Conservation (phyloP, 2,329 filamentous ascomycete genomes). For the Trichocomaceae sp. region DNA sequence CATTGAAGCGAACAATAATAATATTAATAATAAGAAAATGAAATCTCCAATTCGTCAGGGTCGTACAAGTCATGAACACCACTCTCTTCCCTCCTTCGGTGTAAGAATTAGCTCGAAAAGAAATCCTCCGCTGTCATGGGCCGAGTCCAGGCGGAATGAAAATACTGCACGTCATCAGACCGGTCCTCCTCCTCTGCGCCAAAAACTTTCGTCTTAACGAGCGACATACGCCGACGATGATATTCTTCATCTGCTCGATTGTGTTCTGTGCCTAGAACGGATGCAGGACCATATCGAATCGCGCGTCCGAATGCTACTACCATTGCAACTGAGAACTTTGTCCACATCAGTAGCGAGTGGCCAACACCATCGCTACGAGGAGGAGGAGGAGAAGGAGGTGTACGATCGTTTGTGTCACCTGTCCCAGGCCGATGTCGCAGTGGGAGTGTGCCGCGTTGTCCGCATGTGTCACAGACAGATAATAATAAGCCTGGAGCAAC, state of each 20-base stretch:
- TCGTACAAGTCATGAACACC: neutral
- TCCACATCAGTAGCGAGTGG: conserved; percentile 36
- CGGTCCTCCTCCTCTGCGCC: neutral
- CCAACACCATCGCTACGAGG: neutral
- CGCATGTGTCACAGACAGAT: conserved; percentile 1
- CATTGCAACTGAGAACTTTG: conserved; percentile 43
- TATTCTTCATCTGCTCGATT: neutral
- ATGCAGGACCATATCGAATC: conserved; percentile 41
- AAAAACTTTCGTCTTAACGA: neutral
- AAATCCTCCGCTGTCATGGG: conserved; percentile 7
- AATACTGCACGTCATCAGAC: neutral
- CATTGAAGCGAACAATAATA: neutral
- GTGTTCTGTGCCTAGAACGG: conserved; percentile 23
- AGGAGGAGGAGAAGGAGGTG: neutral
- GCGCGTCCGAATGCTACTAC: conserved; percentile 45
- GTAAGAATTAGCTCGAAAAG: conserved; percentile 1
- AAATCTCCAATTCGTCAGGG: neutral
- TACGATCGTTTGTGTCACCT: neutral
- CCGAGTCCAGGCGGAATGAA: conserved; percentile 1
- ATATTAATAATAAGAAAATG: neutral
- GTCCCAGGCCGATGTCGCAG: neutral
- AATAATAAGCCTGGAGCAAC: too few species aligned
- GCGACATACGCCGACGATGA: neutral
- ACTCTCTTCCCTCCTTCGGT: neutral
- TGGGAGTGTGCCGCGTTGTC: neutral